These are phyloP conservation scores for Ceratobasidium sp. DNA, from an alignment of 1,284 basidiomycete genomes.

Conservation along the genomic window DNA sequence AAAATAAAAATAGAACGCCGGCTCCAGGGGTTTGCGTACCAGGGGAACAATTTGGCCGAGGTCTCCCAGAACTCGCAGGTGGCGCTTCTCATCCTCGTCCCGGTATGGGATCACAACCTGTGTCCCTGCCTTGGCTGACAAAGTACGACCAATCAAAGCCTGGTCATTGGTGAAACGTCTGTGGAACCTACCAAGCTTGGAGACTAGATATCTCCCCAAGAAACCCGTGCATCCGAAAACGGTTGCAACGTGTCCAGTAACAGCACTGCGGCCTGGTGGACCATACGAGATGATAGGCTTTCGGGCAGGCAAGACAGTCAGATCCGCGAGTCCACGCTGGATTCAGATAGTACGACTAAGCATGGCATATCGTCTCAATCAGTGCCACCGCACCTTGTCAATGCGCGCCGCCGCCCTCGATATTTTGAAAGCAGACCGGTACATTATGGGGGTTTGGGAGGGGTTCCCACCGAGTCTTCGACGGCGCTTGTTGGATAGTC, in stretches of 20 bases:
- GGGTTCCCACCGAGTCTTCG: conserved; percentile 27
- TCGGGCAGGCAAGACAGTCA: conserved; percentile 45
- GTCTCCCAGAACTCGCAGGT: conserved; percentile 93
- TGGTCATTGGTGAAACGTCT: conserved; percentile 28
- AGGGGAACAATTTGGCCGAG: conserved; percentile 95
- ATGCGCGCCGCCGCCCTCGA: conserved; percentile 29
- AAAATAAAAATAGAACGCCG: too few relatives aligned
- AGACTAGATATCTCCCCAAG: conserved; percentile 91
- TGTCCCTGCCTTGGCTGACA: conserved; percentile 82
- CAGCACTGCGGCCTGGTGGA: conserved; percentile 83
- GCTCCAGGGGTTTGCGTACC: conserved; percentile 58
- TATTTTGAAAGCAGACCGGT: conserved; percentile 32
- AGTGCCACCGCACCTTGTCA: conserved; percentile 22
- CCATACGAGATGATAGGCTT: conserved; percentile 77
- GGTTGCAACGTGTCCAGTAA: conserved; percentile 89
- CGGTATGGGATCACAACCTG: conserved; percentile 96
- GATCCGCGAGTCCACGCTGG: conserved; percentile 41
- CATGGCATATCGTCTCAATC: background rate
- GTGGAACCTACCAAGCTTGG: conserved; percentile 76
- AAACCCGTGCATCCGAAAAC: conserved; percentile 98
- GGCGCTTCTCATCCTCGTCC: conserved; percentile 92
- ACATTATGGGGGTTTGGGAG: conserved; percentile 29
- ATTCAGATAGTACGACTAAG: background rate
- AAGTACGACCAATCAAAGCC: conserved; percentile 41
- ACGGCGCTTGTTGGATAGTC: conserved; percentile 17